Conservation (phyloP, 2,329 filamentous ascomycete species). For the Thelonectria blattea region DNA sequence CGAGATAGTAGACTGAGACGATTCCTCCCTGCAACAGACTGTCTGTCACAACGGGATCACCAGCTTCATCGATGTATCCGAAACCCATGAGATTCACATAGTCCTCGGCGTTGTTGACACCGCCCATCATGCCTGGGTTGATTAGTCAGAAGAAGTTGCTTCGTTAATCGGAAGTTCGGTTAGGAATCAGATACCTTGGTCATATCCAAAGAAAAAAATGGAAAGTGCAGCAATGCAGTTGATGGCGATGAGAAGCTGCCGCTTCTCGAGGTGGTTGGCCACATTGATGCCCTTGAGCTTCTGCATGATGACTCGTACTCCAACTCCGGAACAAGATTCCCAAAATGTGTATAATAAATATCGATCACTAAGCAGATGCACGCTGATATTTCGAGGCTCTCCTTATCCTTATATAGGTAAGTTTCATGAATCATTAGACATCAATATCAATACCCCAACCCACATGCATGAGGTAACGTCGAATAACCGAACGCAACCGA, state of each 20-base stretch:
- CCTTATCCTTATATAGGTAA: not conserved
- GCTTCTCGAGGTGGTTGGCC: slow-evolving; percentile 31
- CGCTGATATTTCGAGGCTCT: not conserved
- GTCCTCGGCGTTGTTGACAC: slow-evolving; percentile 27
- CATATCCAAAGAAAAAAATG: slow-evolving; percentile 37
- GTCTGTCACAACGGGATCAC: slow-evolving; percentile 28
- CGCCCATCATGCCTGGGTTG: slow-evolving; percentile 31
- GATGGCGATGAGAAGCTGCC: slow-evolving; percentile 33
- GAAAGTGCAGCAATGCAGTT: slow-evolving; percentile 33
- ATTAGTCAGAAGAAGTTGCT: not conserved
- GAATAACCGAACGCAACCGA: not conserved
- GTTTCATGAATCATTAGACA: not conserved
- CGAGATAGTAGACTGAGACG: slow-evolving; percentile 34
- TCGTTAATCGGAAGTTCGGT: not conserved
- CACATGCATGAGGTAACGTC: not conserved
- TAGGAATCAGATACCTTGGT: not conserved
- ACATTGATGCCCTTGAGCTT: slow-evolving; percentile 18
- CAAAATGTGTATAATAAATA: not conserved
- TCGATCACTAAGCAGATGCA: not conserved
- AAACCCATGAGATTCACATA: slow-evolving; percentile 35
- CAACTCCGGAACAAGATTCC: not conserved
- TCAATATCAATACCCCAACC: not conserved
- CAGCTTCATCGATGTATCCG: slow-evolving; percentile 30
- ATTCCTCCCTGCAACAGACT: slow-evolving; percentile 33
- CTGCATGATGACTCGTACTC: not conserved